A percentile compares a stretch with the other conserved stretches of the same genome.
phyloP scores from a whole-genome alignment of 108 stramenopile species.

The Fragilaria crotonensis region DNA sequence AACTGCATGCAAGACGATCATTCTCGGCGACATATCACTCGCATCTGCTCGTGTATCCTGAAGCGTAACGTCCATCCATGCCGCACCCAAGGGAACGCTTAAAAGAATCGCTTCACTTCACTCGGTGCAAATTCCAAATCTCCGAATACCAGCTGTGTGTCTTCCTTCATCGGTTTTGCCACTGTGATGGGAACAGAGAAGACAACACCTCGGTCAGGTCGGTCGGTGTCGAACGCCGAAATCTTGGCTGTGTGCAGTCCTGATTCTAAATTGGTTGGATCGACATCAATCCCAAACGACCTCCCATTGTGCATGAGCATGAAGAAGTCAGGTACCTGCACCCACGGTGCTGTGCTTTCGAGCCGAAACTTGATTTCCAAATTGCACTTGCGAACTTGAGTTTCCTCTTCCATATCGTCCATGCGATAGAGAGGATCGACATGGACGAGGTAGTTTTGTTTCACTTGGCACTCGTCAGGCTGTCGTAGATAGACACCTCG shows the following conservation, averaged over 20 bases:
- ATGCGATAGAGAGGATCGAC: slow-evolving; percentile 45
- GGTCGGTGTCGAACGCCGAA: slow-evolving; percentile 33
- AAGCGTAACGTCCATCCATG: slow-evolving; percentile 56
- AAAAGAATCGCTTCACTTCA: slow-evolving; percentile 55
- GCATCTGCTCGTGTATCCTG: slow-evolving; percentile 26
- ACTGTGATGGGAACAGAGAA: slow-evolving; percentile 76
- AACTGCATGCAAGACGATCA: slow-evolving; percentile 54
- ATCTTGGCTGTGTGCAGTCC: slow-evolving; percentile 71
- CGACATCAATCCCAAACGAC: slow-evolving; percentile 59
- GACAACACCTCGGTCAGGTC: slow-evolving; percentile 32
- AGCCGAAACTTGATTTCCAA: slow-evolving; percentile 54
- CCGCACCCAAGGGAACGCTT: slow-evolving; percentile 41
- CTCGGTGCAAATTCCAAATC: slow-evolving; percentile 28
- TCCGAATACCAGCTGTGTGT: slow-evolving; percentile 7
- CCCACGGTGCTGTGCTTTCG: slow-evolving; percentile 36
- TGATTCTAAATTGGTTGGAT: slow-evolving; percentile 47
- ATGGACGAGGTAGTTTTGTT: slow-evolving; percentile 31
- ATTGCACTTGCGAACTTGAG: slow-evolving; percentile 19
- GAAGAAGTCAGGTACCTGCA: slow-evolving; percentile 35
- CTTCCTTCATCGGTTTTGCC: slow-evolving; percentile 30
- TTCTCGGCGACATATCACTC: slow-evolving; percentile 17
- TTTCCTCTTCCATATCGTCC: slow-evolving; percentile 30
- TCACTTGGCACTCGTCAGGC: slow-evolving; percentile 20
- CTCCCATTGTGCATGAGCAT: slow-evolving; percentile 48
- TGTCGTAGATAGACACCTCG: slow-evolving; percentile 80